phyloP scores from a whole-genome alignment of 2,329 filamentous ascomycete species.

The Botrytis fabae region DNA sequence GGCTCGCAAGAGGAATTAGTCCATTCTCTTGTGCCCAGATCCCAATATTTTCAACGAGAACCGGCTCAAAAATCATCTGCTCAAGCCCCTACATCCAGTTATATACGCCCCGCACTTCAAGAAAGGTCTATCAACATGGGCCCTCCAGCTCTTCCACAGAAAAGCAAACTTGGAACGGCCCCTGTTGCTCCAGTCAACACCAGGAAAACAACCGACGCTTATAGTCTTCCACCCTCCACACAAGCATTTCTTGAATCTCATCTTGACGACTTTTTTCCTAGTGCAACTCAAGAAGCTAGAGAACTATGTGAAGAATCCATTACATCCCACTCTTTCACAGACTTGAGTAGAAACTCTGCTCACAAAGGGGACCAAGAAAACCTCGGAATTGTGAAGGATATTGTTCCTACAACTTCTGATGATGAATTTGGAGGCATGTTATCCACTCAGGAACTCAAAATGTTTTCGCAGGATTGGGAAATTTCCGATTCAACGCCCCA shows the following conservation, averaged over 20 bases:
- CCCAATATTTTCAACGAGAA: background rate
- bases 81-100: background rate
- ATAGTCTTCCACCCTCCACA: slow-evolving; percentile 46
- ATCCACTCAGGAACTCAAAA: slow-evolving; percentile 50
- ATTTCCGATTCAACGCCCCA: slow-evolving; percentile 31
- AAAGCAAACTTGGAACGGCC: slow-evolving; percentile 13
- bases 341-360: background rate
- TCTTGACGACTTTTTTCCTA: slow-evolving; percentile 56
- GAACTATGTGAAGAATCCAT: slow-evolving; percentile 49
- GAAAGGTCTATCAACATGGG: slow-evolving; percentile 32
- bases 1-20: background rate
- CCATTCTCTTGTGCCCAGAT: background rate
- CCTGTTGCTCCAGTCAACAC: background rate
- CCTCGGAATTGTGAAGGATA: background rate
- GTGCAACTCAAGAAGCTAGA: slow-evolving; percentile 55
- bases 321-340: background rate
- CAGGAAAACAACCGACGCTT: background rate
- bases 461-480: slow-evolving; percentile 51
- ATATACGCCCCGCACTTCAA: slow-evolving; percentile 18
- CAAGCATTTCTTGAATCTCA: slow-evolving; percentile 53
- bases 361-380: background rate
- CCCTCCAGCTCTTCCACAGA: slow-evolving; percentile 27
- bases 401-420: background rate
- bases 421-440: slow-evolving; percentile 30
- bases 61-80: background rate